A percentile compares a stretch with the other conserved stretches of the same genome.
phyloP scores from a whole-genome alignment of 441 rosid genomes.

The Theobroma grandiflorum region DNA sequence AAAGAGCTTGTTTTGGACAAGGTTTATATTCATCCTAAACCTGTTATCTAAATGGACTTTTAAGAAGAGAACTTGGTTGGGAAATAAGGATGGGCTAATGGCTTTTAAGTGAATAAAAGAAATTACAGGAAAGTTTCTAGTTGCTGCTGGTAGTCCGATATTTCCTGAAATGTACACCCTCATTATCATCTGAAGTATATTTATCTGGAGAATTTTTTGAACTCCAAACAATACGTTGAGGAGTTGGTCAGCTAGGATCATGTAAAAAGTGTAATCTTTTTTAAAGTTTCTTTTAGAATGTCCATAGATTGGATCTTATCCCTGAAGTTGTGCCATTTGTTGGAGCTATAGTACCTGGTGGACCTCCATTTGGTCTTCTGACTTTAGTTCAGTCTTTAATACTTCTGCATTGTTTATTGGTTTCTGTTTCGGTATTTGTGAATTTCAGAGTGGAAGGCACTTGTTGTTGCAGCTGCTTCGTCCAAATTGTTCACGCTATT shows the following conservation, averaged over 20 bases:
- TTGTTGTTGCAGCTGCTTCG: slow-evolving; percentile 84
- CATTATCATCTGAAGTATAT: slow-evolving; percentile 3
- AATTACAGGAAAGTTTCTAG: background rate
- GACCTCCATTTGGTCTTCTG: background rate
- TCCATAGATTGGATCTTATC: slow-evolving; percentile 7
- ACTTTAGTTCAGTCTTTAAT: background rate
- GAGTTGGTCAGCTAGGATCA: background rate
- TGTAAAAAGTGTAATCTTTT: background rate
- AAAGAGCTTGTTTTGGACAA: slow-evolving; percentile 81
- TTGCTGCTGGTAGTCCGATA: background rate
- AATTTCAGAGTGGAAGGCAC: slow-evolving; percentile 78
- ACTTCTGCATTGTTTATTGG: slow-evolving; percentile 16
- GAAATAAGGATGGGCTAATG: background rate
- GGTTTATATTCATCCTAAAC: slow-evolving; percentile 47
- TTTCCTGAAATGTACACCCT: background rate
- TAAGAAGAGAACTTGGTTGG: slow-evolving; percentile 14
- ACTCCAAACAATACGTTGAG: background rate
- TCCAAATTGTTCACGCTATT: slow-evolving; percentile 82
- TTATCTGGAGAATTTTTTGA: background rate
- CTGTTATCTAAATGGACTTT: background rate
- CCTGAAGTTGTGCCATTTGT: background rate
- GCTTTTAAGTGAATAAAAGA: background rate
- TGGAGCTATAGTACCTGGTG: slow-evolving; percentile 9
- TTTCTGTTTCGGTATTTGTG: slow-evolving; percentile 27
- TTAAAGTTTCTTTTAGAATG: background rate